Base-by-base conservation (phyloP, 164 flowering plant genomes). In the Dillenia turbinata region DNA sequence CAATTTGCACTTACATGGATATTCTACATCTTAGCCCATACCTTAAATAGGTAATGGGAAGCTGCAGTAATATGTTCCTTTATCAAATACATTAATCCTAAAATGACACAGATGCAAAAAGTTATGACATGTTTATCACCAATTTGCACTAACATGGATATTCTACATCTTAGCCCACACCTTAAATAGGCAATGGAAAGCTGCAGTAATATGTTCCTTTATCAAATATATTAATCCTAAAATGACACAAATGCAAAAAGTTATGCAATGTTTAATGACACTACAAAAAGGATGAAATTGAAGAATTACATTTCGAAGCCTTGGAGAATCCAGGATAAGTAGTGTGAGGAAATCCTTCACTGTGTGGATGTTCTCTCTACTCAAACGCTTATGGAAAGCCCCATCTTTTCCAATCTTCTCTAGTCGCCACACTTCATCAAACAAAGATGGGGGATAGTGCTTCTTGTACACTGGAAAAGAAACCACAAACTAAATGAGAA, bases 351-450 rank as follows among this genome's bases (percentile, higher is more conserved):
- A 77, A 52, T 79, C 83, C 64, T 68, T 50, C 24, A 79, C 79
- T 4, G 78, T 69, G 47, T 53, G 14, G 44, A 77, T 59, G 11
- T 51, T 56, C 12, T 61, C 69, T 10, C 24, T 24, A 48, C 10
- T 55, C 52, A 79, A 57, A 16, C 75, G 68, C 60, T 66, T 66
- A 57, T 72, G 75, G 40, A 72, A 72, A 13, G 72, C 72, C 43
- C 81, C 77, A 48, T 70, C 77, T 70, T 77, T 79, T 10, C 73
- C 73, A 24, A 79, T 79, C 47, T 70, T 72, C 48, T 77, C 77
- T 10, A 77, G 47, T 40, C 79, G 66, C 79, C 83, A 74, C 8
- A 77, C 77, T 44, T 77, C 72, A 66, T 79, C 83, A 40, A 24
- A 22, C 57, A 72, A 53, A 7, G 48, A 50, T 40, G 83, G 83